A percentile compares a stretch with the other conserved stretches of the same genome.
Evolutionary conservation across 192 early-diverging fungal genomes (phyloP).

Genomic region (Coemansia interrupta): DNA sequence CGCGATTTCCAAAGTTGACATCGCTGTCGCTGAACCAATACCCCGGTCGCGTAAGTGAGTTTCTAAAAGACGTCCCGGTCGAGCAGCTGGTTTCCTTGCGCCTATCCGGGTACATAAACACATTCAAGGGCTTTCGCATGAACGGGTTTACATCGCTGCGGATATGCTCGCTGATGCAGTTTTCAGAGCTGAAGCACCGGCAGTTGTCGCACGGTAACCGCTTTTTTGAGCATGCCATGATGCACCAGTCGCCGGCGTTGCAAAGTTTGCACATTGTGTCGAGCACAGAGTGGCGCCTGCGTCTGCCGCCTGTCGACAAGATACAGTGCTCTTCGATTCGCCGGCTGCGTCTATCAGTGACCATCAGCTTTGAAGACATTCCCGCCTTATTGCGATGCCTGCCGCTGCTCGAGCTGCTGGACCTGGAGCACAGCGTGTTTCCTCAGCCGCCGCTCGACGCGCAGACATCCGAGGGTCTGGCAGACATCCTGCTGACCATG

Average conservation of each 20-base stretch:
- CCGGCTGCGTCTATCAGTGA: conserved; percentile 17
- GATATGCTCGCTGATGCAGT: conserved; percentile 15
- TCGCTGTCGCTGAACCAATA: conserved; percentile 25
- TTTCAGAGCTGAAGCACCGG: conserved; percentile 12
- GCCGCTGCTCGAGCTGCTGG: conserved; percentile 26
- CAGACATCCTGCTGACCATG: conserved; percentile 13
- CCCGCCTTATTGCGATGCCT: conserved; percentile 18
- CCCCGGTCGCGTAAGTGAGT: conserved; percentile 31
- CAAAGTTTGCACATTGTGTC: conserved; percentile 10
- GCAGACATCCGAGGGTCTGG: conserved; percentile 30
- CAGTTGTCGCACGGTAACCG: conserved; percentile 31
- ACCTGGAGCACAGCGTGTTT: conserved; percentile 20
- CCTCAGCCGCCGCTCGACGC: conserved; percentile 21
- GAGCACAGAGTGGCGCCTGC: conserved; percentile 21
- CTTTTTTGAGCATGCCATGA: conserved; percentile 19
- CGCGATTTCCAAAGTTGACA: conserved; percentile 35
- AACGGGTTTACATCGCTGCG: conserved; percentile 9
- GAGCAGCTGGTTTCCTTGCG: conserved; percentile 22
- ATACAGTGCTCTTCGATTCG: conserved; percentile 17
- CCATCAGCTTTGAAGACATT: conserved; percentile 19
- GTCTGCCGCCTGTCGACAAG: conserved; percentile 12
- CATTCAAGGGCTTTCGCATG: conserved; percentile 35
- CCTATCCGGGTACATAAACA: conserved; percentile 32
- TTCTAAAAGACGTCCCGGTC: conserved; percentile 24
- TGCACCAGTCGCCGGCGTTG: conserved; percentile 12